Conservation (phyloP, 257 asterid species). For the Solanum paucissectum region DNA sequence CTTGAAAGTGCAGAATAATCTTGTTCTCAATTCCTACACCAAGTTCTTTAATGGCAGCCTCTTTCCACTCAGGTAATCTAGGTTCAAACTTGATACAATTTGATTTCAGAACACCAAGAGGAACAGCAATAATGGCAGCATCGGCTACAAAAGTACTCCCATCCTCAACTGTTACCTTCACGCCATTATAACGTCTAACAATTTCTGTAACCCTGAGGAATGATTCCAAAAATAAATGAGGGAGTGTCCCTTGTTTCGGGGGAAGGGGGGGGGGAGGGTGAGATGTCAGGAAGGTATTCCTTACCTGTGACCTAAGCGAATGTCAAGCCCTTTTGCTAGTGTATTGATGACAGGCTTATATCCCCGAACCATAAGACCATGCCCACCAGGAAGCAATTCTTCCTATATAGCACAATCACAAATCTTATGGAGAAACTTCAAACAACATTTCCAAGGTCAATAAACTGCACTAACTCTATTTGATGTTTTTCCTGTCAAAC, state of each 20-base stretch:
- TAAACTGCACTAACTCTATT: background rate
- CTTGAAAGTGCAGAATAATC: slow-evolving; percentile 65
- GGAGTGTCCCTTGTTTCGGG: background rate
- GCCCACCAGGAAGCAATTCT: slow-evolving; percentile 96
- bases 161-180: slow-evolving; percentile 73
- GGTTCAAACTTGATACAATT: slow-evolving; percentile 69
- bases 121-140: slow-evolving; percentile 83
- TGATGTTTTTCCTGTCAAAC: background rate
- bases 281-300: background rate
- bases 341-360: slow-evolving; percentile 87
- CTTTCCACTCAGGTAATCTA: slow-evolving; percentile 90
- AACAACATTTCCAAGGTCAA: background rate
- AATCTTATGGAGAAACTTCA: background rate
- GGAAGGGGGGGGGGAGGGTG: background rate
- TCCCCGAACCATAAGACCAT: slow-evolving; percentile 97
- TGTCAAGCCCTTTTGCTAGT: slow-evolving; percentile 88
- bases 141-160: slow-evolving; percentile 82
- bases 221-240: background rate
- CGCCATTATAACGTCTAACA: slow-evolving; percentile 64
- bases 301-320: slow-evolving; percentile 81
- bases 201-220: slow-evolving; percentile 60
- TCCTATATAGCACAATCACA: slow-evolving; percentile 37
- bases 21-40: slow-evolving; percentile 95
- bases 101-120: slow-evolving; percentile 92
- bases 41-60: slow-evolving; percentile 69